Evolutionary conservation across 768 basidiomycete species (phyloP), one percentile per base, ranked within the genome.

Genomic region (Pulveroboletus ravenelii): DNA sequence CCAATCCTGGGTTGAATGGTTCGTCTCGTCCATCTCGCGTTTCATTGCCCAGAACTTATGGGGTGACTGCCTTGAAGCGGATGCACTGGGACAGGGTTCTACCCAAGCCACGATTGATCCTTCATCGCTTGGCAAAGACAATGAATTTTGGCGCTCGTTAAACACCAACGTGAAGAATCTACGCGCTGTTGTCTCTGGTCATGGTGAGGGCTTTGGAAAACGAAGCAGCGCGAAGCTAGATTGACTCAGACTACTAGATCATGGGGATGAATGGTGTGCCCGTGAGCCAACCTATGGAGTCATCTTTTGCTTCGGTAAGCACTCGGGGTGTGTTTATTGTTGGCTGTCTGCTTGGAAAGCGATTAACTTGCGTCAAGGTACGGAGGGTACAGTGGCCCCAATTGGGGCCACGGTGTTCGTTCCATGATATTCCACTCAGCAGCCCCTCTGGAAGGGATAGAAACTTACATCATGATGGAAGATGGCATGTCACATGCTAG

Each of bases 261-360:
- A 89, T 55, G 87, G 87, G 1, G 76, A 89, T 51, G 85, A 88
- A 62, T 89, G 87, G 87, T 89, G 87, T 53, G 77, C 78, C 8
- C 79, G 84, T 15, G 84, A 87, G 52, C 76, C 77, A 2, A 74
- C 73, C 4, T 80, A 80, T 53, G 69, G 78, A 36, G 75, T 85
- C 9, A 77, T 85, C 0, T 87, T 88, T 63, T 90, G 87, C 62
- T 90, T 89, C 55, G 35, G 78, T 60, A 89, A 89, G 62, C 87
- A 89, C 61, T 84, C 85, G 2, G 87, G 86, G 81, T 86, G 56
- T 12, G 61, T 62, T 40, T 3, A 40, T 1, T 14, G 10, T 40
- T 35, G 5, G 7, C 3, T 38, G 35, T 41, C 25, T 35, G 2
- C 17, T 48, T 2, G 20, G 17, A 43, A 48, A 10, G 44, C 40